phyloP scores from a whole-genome alignment of 306 rosid species.

The Castanea sativa region DNA sequence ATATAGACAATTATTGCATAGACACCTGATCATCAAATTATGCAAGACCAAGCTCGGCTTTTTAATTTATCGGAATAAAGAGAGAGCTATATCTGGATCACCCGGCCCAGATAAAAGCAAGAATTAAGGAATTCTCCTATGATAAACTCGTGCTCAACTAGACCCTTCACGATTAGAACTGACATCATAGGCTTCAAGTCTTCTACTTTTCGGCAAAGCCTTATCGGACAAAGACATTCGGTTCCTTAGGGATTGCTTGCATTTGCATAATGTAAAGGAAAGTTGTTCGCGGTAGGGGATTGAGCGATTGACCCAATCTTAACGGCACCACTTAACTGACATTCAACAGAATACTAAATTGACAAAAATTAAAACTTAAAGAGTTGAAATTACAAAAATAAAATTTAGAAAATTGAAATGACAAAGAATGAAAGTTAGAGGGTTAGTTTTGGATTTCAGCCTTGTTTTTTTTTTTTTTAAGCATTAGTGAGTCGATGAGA shows the following conservation, averaged over 20 bases:
- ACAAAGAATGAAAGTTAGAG: too few species aligned
- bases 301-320: too few species aligned
- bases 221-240: constrained; percentile 14
- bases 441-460: too few species aligned
- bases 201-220: constrained; percentile 10
- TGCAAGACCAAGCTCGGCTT: constrained; percentile 25
- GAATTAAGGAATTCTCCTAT: constrained; percentile 12
- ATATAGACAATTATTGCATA: constrained; percentile 23
- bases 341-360: too few species aligned
- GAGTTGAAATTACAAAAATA: too few species aligned
- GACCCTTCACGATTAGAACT: constrained; percentile 22
- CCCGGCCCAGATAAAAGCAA: constrained; percentile 36
- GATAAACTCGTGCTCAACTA: background rate
- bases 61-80: constrained; percentile 18
- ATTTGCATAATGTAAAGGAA: background rate
- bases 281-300: background rate
- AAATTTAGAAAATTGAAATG: too few species aligned
- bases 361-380: too few species aligned
- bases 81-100: constrained; percentile 26
- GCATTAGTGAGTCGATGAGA: too few species aligned
- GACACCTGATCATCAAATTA: constrained; percentile 28
- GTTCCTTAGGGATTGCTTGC: constrained; percentile 2
- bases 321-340: too few species aligned
- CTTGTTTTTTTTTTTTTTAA: too few species aligned
- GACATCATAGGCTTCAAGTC: constrained; percentile 21